A percentile compares a stretch with the other conserved stretches of the same genome.
These are phyloP conservation scores for Neofusicoccum cordaticola DNA, from an alignment of 2,329 filamentous ascomycete genomes.

Conservation along the genomic window DNA sequence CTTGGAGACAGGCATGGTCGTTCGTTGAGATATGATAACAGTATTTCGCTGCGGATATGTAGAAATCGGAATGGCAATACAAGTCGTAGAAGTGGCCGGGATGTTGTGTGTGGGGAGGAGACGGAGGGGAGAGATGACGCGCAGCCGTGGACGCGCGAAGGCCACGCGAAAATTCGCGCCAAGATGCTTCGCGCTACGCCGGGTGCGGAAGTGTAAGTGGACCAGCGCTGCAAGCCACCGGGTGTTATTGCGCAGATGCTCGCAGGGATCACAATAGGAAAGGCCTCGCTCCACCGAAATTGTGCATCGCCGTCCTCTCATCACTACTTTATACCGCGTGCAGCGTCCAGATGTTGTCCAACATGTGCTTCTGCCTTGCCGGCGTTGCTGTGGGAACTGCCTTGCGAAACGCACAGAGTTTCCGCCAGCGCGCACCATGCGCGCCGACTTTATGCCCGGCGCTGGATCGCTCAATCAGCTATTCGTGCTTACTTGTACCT, in stretches of 20 bases:
- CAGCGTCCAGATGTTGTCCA: background rate
- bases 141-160: background rate
- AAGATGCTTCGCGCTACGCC: background rate
- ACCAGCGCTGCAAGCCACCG: background rate
- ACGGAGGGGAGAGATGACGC: background rate
- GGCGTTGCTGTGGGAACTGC: constrained; percentile 1
- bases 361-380: background rate
- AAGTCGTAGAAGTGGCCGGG: background rate
- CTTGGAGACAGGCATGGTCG: constrained; percentile 7
- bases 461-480: background rate
- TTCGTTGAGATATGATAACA: background rate
- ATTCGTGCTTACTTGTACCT: background rate
- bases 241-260: background rate
- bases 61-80: constrained; percentile 11
- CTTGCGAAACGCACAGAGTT: background rate
- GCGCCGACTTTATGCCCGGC: background rate
- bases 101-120: background rate
- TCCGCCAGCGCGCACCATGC: background rate
- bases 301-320: background rate
- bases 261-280: background rate
- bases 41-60: background rate
- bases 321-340: background rate
- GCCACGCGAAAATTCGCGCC: constrained; percentile 15
- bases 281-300: background rate
- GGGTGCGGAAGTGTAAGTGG: constrained; percentile 6